These are phyloP conservation scores for Solanum sejunctum DNA, from an alignment of 257 asterid species.

Conservation along the genomic window DNA sequence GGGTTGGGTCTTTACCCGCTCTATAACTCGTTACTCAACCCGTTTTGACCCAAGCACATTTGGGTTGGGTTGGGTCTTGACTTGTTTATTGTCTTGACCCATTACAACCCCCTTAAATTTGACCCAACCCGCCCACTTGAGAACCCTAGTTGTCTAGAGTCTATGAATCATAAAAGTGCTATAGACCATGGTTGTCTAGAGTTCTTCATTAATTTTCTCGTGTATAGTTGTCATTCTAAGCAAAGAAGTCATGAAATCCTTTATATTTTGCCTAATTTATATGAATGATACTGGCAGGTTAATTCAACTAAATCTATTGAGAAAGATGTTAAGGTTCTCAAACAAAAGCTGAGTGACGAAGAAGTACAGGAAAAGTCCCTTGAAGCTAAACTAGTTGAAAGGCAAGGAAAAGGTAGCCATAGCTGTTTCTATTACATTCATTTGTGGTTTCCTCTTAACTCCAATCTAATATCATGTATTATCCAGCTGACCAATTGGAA, in stretches of 20 bases:
- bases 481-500: conserved; percentile 50
- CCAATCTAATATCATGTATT: background rate
- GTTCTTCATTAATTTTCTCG: background rate
- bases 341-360: conserved; percentile 55
- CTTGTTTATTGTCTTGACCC: no score
- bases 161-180: background rate
- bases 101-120: no score
- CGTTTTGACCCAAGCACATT: no score
- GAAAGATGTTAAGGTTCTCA: conserved; percentile 64
- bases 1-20: no score
- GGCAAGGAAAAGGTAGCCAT: conserved; percentile 54
- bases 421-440: conserved; percentile 3
- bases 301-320: conserved; percentile 61
- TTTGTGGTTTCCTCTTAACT: background rate
- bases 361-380: conserved; percentile 50
- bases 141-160: background rate
- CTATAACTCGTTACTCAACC: no score
- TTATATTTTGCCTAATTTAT: background rate
- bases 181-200: background rate
- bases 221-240: background rate
- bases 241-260: background rate
- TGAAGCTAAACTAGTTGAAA: conserved; percentile 53
- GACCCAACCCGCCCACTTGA: no score
- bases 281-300: conserved; percentile 26
- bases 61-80: no score